Evolutionary conservation across 2,329 filamentous ascomycete genomes (phyloP), one percentile per base, ranked within the genome.

Genomic region (Claviceps monticola): DNA sequence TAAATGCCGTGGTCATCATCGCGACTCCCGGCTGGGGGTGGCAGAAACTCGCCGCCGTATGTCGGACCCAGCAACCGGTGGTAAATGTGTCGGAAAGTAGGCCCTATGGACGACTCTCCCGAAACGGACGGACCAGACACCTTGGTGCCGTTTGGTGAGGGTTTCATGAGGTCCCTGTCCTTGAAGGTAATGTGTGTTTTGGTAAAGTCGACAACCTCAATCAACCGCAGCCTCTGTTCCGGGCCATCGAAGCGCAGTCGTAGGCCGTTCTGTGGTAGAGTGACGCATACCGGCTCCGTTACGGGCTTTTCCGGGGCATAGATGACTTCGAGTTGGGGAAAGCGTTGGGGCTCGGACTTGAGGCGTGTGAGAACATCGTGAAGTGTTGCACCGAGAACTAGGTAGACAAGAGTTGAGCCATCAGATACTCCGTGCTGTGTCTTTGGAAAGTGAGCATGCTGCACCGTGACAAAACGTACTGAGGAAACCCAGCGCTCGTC

Each of bases 31-130:
- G 71, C 73, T 1, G 71, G 62, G 1, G 87, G 80, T 8, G 84
- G 77, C 39, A 95, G 76, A 62, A 91, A 98, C 71, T 98, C 93
- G 56, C 93, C 93, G 1, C 86, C 86, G 64, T 95, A 97, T 0
- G 91, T 94, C 17, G 90, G 90, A 0, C 93, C 93, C 56, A 98
- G 83, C n/a, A 96, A 74, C 50, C 87, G 83, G 61, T 95, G 88
- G 65, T 97, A 98, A 58, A 98, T 84, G 66, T 94, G 88, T 54
- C 84, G 79, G 65, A 95, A 95, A 16, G 79, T 84, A 4, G 89
- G 90, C 0, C 88, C 88, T 1, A 57, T 54, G 2, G 66, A 58
- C 0, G 64, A 62, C 47, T 66, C 65, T 6, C 65, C 66, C 0
- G 62, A 61, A 3, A 59, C 52, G 2, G 67, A 64, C 6, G 67